Percentiles rank a stretch among this genome's conserved stretches.
phyloP scores from a whole-genome alignment of 2,329 filamentous ascomycete genomes.

The Elsinoe necatrix region DNA sequence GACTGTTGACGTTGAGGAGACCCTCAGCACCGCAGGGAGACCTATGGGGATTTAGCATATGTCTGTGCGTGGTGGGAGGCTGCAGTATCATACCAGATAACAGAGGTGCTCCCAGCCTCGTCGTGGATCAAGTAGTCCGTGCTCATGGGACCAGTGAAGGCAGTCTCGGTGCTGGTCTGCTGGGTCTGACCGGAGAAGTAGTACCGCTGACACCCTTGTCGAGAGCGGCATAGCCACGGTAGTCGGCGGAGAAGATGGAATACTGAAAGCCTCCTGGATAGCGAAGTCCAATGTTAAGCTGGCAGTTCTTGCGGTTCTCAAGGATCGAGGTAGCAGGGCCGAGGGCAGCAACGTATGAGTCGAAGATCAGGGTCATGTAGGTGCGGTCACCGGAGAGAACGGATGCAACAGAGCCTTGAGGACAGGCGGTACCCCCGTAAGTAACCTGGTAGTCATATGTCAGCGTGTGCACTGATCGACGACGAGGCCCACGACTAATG shows the following conservation, averaged over 20 bases:
- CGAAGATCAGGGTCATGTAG: conserved; percentile 46
- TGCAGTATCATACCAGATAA: conserved; percentile 4
- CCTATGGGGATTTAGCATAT: background rate
- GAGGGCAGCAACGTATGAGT: conserved; percentile 43
- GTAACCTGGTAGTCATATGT: conserved; percentile 23
- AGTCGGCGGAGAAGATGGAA: conserved; percentile 30
- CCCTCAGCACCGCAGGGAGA: conserved; percentile 22
- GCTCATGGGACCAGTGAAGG: conserved; percentile 15
- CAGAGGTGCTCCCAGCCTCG: conserved; percentile 11
- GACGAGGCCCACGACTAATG: background rate
- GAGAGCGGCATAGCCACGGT: conserved; percentile 30
- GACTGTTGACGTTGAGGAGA: conserved; percentile 13
- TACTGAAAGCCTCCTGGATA: conserved; percentile 32
- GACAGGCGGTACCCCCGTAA: conserved; percentile 43
- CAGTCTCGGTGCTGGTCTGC: conserved; percentile 22
- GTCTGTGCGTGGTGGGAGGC: background rate
- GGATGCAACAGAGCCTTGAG: conserved; percentile 36
- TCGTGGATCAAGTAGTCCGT: conserved; percentile 16
- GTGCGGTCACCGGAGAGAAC: conserved; percentile 37
- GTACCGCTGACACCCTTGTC: conserved; percentile 29
- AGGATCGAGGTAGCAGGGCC: conserved; percentile 27
- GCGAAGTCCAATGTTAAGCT: conserved; percentile 29
- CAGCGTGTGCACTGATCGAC: background rate
- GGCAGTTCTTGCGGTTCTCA: conserved; percentile 33
- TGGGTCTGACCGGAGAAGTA: conserved; percentile 31